phyloP scores from a whole-genome alignment of 2,329 filamentous ascomycete genomes.

The Zymoseptoria tritici region DNA sequence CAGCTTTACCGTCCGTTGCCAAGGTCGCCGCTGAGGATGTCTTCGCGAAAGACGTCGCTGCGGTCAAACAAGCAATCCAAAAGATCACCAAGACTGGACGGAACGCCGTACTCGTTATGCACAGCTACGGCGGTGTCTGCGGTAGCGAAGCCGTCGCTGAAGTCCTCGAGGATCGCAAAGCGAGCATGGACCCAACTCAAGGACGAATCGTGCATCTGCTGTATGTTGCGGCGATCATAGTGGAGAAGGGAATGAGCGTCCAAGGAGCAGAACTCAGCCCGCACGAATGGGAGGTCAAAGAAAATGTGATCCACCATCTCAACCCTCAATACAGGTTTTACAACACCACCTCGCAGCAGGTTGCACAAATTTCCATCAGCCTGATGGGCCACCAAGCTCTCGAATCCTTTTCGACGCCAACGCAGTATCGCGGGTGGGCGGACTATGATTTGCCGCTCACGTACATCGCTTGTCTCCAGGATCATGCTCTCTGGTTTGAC shows the following conservation, averaged over 20 bases:
- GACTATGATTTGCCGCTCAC: slow-evolving; percentile 11
- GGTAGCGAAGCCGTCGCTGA: slow-evolving; percentile 22
- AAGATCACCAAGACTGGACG: slow-evolving; percentile 15
- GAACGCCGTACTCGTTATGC: slow-evolving; percentile 25
- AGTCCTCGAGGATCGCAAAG: slow-evolving; percentile 2
- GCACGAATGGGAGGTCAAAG: neutral
- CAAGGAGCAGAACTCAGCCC: neutral
- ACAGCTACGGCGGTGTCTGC: slow-evolving; percentile 27
- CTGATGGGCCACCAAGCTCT: neutral
- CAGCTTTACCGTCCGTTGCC: slow-evolving; percentile 1
- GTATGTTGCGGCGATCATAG: slow-evolving; percentile 8
- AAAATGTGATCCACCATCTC: slow-evolving; percentile 4
- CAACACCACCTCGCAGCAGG: neutral
- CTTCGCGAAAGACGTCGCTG: slow-evolving; percentile 4
- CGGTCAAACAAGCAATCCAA: slow-evolving; percentile 8
- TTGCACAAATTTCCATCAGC: slow-evolving; percentile 3
- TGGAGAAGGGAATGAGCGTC: slow-evolving; percentile 1
- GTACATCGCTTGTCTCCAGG: slow-evolving; percentile 8
- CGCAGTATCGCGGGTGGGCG: slow-evolving; percentile 9
- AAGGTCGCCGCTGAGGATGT: slow-evolving; percentile 1
- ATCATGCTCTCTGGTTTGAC: slow-evolving; percentile 5
- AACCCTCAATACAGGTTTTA: slow-evolving; percentile 8
- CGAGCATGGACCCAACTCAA: neutral
- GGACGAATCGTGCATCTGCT: slow-evolving; percentile 7
- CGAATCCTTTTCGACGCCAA: slow-evolving; percentile 1